phyloP scores from a whole-genome alignment of 2,329 filamentous ascomycete species.

The Fusarium verticillioides region DNA sequence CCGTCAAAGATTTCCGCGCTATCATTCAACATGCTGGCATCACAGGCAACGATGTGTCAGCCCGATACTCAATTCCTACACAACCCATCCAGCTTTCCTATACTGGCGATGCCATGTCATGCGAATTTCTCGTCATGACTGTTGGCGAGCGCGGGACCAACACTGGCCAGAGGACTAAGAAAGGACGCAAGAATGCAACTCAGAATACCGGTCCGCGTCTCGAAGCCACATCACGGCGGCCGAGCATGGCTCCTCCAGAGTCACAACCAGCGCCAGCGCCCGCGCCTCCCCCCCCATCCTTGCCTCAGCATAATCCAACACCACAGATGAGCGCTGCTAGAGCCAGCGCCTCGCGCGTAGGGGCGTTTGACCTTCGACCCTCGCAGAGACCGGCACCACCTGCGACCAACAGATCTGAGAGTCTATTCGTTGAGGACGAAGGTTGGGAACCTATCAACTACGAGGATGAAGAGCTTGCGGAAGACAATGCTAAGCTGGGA shows the following conservation, averaged over 20 bases:
- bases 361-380: constrained; percentile 60
- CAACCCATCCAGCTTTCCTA: constrained; percentile 80
- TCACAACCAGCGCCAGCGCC: constrained; percentile 39
- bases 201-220: constrained; percentile 54
- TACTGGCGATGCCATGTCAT: constrained; percentile 72
- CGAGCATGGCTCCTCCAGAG: constrained; percentile 54
- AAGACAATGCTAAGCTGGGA: constrained; percentile 73
- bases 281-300: constrained; percentile 41
- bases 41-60: constrained; percentile 72
- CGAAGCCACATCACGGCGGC: constrained; percentile 60
- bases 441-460: constrained; percentile 76
- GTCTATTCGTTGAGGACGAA: constrained; percentile 81
- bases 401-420: constrained; percentile 70
- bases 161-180: constrained; percentile 60
- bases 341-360: constrained; percentile 50
- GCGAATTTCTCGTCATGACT: constrained; percentile 86
- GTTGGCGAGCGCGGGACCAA: constrained; percentile 72
- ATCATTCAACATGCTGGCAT: constrained; percentile 81
- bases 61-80: constrained; percentile 76
- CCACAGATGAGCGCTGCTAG: constrained; percentile 50
- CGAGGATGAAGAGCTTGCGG: constrained; percentile 67
- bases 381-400: constrained; percentile 65
- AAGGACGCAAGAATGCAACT: constrained; percentile 54
- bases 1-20: constrained; percentile 84
- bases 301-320: constrained; percentile 46